Conservation (phyloP, 768 basidiomycete genomes). For the Ephemerocybe angulata region DNA sequence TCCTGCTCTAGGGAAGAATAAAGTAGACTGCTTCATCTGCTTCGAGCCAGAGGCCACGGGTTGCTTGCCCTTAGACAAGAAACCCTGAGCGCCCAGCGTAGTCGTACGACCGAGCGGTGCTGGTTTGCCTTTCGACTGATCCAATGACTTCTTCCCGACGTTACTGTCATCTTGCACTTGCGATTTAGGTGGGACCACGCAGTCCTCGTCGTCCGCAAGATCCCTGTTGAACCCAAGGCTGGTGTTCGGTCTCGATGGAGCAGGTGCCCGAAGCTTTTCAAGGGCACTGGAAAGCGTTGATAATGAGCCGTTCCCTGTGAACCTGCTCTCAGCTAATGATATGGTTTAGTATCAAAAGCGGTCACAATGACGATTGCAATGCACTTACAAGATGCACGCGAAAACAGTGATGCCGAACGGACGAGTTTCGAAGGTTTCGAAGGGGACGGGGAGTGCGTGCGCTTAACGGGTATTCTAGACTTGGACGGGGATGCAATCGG, state of each 20-base stretch:
- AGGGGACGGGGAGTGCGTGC: slow-evolving; percentile 11
- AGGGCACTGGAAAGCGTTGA: slow-evolving; percentile 64
- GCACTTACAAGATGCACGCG: slow-evolving; percentile 12
- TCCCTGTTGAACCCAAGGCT: slow-evolving; percentile 60
- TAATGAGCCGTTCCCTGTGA: slow-evolving; percentile 35
- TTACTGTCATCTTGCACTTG: slow-evolving; percentile 21
- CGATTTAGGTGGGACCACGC: neutral
- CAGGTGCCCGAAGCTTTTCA: slow-evolving; percentile 64
- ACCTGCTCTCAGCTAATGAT: slow-evolving; percentile 15
- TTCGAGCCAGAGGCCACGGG: slow-evolving; percentile 12
- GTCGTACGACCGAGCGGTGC: slow-evolving; percentile 14
- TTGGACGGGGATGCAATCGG: neutral
- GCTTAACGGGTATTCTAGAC: neutral
- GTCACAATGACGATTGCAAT: neutral
- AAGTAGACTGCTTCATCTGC: slow-evolving; percentile 1
- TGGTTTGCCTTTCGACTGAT: slow-evolving; percentile 12
- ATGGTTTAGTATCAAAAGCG: slow-evolving; percentile 6
- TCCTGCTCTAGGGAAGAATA: slow-evolving; percentile 11
- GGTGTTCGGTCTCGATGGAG: slow-evolving; percentile 64
- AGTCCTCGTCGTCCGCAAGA: slow-evolving; percentile 20
- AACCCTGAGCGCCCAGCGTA: slow-evolving; percentile 4
- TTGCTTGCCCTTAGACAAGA: slow-evolving; percentile 8
- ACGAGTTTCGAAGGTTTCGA: slow-evolving; percentile 14
- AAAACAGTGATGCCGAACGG: slow-evolving; percentile 13
- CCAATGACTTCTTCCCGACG: slow-evolving; percentile 10